These are phyloP conservation scores for Trichosporon coremiiforme DNA, from an alignment of 1,284 basidiomycete genomes.

Conservation along the genomic window DNA sequence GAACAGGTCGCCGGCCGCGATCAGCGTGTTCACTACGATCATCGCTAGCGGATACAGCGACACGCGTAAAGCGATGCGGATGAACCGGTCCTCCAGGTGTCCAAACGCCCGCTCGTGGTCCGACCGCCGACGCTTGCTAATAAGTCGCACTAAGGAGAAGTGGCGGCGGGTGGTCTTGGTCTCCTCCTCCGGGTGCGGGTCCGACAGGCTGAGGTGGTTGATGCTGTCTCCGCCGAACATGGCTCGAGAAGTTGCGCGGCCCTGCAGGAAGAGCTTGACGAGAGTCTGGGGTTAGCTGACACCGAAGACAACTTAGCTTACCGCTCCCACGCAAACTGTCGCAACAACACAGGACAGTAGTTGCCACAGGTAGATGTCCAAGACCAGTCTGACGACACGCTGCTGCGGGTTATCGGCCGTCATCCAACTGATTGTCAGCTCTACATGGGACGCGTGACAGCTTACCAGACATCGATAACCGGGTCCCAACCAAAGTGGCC, in stretches of 20 bases:
- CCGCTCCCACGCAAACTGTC: conserved; percentile 32
- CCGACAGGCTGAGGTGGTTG: conserved; percentile 28
- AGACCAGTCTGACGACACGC: conserved; percentile 35
- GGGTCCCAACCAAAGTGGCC: conserved; percentile 38
- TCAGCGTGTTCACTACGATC: conserved; percentile 36
- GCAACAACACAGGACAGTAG: conserved; percentile 40
- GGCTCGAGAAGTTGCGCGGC: conserved; percentile 38
- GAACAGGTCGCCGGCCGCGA: conserved; percentile 35
- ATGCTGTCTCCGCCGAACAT: conserved; percentile 34
- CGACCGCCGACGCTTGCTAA: conserved; percentile 21
- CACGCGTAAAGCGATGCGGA: conserved; percentile 35
- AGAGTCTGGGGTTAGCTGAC: conserved; percentile 32
- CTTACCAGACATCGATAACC: conserved; percentile 27
- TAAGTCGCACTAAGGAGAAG: conserved; percentile 9
- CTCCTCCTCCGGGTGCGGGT: conserved; percentile 33
- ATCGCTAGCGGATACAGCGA: conserved; percentile 37
- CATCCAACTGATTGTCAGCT: conserved; percentile 30
- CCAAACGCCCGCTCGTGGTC: conserved; percentile 24
- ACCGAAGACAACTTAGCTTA: conserved; percentile 23
- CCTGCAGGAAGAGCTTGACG: conserved; percentile 39
- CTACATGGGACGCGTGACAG: neutral
- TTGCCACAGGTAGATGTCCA: conserved; percentile 49
- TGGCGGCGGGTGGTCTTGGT: conserved; percentile 34
- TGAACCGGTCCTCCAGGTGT: conserved; percentile 32
- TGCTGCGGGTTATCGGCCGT: conserved; percentile 20